Percentiles rank a stretch among this genome's conserved stretches.
phyloP scores from a whole-genome alignment of 176 grass and related monocot species.

The Oryza nivara region DNA sequence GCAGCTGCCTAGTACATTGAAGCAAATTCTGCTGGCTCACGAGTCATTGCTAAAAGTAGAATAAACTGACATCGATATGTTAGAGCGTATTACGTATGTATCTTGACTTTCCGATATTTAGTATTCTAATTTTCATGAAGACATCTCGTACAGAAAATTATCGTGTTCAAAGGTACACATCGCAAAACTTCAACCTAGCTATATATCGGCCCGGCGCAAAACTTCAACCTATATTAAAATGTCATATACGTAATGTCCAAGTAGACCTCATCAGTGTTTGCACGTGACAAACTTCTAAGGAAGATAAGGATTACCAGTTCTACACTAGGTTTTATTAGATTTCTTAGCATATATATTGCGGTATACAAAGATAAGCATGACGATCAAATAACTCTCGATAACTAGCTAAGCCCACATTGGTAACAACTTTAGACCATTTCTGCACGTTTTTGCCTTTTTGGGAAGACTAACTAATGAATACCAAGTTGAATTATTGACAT shows the following conservation, averaged over 20 bases:
- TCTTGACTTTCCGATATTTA: no score
- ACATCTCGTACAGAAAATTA: neutral
- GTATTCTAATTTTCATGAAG: neutral
- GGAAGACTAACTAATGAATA: slow-evolving; percentile 3
- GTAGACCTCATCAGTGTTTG: neutral
- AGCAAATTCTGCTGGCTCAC: neutral
- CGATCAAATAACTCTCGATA: neutral
- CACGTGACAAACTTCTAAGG: neutral
- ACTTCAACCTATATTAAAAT: no score
- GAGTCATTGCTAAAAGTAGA: no score
- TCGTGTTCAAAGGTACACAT: neutral
- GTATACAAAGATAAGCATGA: neutral
- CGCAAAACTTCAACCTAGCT: neutral
- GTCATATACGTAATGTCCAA: neutral
- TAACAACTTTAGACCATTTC: slow-evolving; percentile 31
- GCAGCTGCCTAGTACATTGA: no score
- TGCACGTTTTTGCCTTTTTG: neutral
- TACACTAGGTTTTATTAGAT: neutral
- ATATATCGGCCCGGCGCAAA: no score
- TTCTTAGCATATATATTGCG: neutral
- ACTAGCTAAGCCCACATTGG: neutral
- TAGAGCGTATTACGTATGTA: no score
- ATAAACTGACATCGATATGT: no score
- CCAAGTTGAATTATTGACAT: neutral
- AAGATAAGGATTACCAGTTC: neutral